phyloP scores from a whole-genome alignment of 2,329 filamentous ascomycete species.

The Fusarium subtropicale region DNA sequence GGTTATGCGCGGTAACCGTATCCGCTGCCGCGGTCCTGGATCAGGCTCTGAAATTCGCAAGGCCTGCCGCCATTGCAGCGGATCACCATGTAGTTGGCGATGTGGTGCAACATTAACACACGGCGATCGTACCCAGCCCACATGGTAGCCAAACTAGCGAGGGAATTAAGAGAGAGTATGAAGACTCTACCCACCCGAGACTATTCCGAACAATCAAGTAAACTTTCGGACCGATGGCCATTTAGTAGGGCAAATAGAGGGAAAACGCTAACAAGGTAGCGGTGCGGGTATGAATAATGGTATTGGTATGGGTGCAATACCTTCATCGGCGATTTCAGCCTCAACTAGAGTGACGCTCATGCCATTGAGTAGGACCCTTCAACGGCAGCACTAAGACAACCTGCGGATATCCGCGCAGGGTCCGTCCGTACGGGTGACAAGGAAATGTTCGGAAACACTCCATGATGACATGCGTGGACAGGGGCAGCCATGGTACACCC shows the following conservation, averaged over 20 bases:
- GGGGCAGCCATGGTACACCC: slow-evolving; percentile 1
- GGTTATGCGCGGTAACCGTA: slow-evolving; percentile 29
- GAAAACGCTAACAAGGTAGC: slow-evolving; percentile 17
- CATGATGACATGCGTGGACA: neutral
- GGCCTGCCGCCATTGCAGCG: neutral
- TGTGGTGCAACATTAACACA: slow-evolving; percentile 29
- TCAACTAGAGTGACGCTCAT: slow-evolving; percentile 29
- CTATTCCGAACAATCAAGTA: slow-evolving; percentile 1
- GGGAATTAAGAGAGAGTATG: slow-evolving; percentile 6
- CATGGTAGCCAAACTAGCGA: slow-evolving; percentile 25
- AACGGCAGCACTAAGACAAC: neutral
- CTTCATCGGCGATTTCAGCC: slow-evolving; percentile 37
- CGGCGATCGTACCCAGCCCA: slow-evolving; percentile 7
- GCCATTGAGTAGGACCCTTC: slow-evolving; percentile 17
- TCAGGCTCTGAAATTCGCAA: slow-evolving; percentile 11
- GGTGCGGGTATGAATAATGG: neutral
- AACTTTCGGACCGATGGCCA: slow-evolving; percentile 12
- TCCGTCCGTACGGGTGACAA: neutral
- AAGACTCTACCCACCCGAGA: slow-evolving; percentile 6
- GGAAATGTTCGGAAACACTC: neutral
- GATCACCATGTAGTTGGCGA: slow-evolving; percentile 21
- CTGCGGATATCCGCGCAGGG: neutral
- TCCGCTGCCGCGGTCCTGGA: slow-evolving; percentile 24
- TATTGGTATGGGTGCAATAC: neutral
- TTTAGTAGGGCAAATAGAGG: slow-evolving; percentile 1